Base-by-base conservation (phyloP, 345 rosid species). In the Brassica cretica region DNA sequence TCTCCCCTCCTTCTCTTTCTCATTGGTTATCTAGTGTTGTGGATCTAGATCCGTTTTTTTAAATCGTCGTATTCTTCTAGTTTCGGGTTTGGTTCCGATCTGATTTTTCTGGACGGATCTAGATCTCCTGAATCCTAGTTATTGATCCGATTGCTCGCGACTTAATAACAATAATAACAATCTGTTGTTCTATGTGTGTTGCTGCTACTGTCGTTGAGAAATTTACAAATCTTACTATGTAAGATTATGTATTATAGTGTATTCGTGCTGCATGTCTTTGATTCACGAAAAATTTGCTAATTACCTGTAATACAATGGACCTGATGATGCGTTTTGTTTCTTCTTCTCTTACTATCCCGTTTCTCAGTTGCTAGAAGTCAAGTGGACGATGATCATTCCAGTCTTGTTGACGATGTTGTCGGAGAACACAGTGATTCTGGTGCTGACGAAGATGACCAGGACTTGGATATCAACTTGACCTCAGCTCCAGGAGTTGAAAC, bases 401-500 rank as follows among this genome's bases (percentile, higher is more conserved):
- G 78, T 60, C 8, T 75, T 59, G 83, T 80, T 15, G 83, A 80
- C 44, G 83, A 80, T 65, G 73, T 75, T 14, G 51, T 80, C 5
- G 83, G 76, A 75, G 80, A 76, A 66, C 21, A 66, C 80, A 76
- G 74, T 71, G 96, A 83, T 71, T 86, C 76, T 25, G 82, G 53
- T 0, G 95, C 82, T 60, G 76, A 78, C 58, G 95, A 88, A 46
- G 98, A 88, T 64, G 90, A 84, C 2, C 90, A 82, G 15, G 92
- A 93, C 63, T 88, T 84, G 66, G 91, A 85, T 66, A 83, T 77
- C 12, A 82, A 53, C 73, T 91, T 87, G 69, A 66, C 84, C 70
- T 88, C 94, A 0, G 92, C 94, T 82, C 87, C 91, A 0, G 95
- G 92, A 63, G 87, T 96, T 66, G 89, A 83, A 24, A 91, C 92